phyloP scores from a whole-genome alignment of 305 asterid genomes.

The Fraxinus nigra region DNA sequence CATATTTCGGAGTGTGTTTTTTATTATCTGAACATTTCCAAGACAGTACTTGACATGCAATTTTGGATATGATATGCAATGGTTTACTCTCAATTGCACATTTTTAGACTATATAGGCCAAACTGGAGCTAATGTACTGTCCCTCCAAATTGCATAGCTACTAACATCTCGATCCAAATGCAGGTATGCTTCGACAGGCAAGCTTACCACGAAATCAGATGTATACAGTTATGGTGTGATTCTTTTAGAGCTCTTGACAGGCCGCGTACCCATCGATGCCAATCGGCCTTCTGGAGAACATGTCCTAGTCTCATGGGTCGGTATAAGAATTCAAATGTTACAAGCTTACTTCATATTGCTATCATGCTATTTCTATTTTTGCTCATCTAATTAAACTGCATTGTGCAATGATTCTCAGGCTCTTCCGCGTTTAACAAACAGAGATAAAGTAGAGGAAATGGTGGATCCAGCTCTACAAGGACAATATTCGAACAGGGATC shows the following conservation, averaged over 20 bases:
- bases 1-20: not conserved
- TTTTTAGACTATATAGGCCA: not conserved
- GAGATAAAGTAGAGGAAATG: slow-evolving; percentile 73
- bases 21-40: not conserved
- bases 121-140: not conserved
- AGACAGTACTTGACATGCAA: not conserved
- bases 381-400: not conserved
- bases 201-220: slow-evolving; percentile 80
- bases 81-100: not conserved
- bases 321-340: not conserved
- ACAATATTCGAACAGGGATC: slow-evolving; percentile 57
- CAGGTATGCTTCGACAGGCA: slow-evolving; percentile 86
- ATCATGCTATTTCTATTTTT: not conserved
- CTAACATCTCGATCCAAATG: not conserved
- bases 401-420: slow-evolving; percentile 41
- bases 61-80: not conserved
- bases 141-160: not conserved
- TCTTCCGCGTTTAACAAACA: slow-evolving; percentile 70
- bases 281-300: slow-evolving; percentile 68
- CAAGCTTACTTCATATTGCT: not conserved
- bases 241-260: slow-evolving; percentile 71
- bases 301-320: slow-evolving; percentile 72
- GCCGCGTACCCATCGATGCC: slow-evolving; percentile 68
- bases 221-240: slow-evolving; percentile 80
- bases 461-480: slow-evolving; percentile 63